These are phyloP conservation scores for Phytophthora chlamydospora DNA, from an alignment of 352 stramenopile genomes.

Conservation along the genomic window DNA sequence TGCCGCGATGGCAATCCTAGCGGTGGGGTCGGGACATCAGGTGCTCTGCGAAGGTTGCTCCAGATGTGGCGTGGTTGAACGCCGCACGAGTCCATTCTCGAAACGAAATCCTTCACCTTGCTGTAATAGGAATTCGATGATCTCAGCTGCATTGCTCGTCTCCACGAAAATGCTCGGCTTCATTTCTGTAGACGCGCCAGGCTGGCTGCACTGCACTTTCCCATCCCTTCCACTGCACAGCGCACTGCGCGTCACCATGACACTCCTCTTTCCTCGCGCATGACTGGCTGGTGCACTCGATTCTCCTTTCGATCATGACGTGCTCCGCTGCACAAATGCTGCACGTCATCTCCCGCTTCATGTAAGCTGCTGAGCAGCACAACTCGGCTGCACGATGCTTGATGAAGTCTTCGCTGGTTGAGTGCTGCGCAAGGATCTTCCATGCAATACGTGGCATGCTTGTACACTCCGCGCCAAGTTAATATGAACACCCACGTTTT, in stretches of 20 bases:
- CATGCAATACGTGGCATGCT: background rate
- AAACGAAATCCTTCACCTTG: constrained; percentile 5
- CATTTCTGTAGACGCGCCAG: background rate
- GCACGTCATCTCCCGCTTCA: background rate
- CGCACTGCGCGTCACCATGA: background rate
- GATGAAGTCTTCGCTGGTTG: background rate
- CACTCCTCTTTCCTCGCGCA: background rate
- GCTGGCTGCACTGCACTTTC: background rate
- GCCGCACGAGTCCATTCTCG: constrained; percentile 7
- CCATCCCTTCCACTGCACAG: constrained; percentile 6
- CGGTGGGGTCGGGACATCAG: constrained; percentile 1
- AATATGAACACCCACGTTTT: constrained; percentile 13
- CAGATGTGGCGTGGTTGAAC: constrained; percentile 1
- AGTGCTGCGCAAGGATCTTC: background rate
- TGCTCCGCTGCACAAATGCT: constrained; percentile 3
- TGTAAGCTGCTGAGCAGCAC: constrained; percentile 7
- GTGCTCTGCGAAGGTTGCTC: constrained; percentile 1
- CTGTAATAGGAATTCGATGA: constrained; percentile 1
- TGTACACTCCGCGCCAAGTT: constrained; percentile 14
- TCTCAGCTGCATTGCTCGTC: background rate
- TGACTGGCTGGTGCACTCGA: background rate
- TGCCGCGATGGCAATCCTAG: constrained; percentile 3
- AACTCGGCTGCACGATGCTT: background rate
- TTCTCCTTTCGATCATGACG: background rate
- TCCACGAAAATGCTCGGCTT: background rate